phyloP scores from a whole-genome alignment of 1,139 yeast genomes.

The Yamadazyma triangularis region DNA sequence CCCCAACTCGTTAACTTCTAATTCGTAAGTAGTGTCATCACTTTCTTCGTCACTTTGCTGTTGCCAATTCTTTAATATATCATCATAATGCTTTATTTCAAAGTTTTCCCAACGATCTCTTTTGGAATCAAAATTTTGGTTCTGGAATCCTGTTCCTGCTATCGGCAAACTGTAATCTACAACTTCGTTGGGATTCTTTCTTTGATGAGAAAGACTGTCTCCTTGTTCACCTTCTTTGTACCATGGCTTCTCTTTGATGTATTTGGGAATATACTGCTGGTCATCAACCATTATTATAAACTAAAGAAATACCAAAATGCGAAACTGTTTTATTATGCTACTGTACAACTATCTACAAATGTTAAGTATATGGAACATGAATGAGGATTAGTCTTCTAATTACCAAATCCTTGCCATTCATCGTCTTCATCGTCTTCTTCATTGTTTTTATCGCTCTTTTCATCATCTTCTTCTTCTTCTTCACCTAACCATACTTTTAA shows the following conservation, averaged over 20 bases:
- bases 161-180: constrained; percentile 18
- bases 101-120: constrained; percentile 80
- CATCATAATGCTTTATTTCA: constrained; percentile 51
- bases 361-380: no score
- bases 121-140: constrained; percentile 57
- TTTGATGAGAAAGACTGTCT: neutral
- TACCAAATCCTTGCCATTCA: constrained; percentile 31
- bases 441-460: constrained; percentile 20
- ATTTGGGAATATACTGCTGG: constrained; percentile 17
- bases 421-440: constrained; percentile 16
- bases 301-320: no score
- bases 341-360: no score
- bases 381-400: no score
- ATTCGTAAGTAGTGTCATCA: constrained; percentile 46
- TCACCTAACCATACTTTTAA: constrained; percentile 62
- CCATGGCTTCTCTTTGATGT: constrained; percentile 11
- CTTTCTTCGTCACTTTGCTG: constrained; percentile 25
- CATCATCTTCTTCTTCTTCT: constrained; percentile 22
- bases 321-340: no score
- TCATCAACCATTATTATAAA: no score
- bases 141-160: constrained; percentile 10
- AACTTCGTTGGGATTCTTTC: constrained; percentile 20
- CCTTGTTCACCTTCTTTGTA: constrained; percentile 10
- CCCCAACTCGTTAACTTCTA: constrained; percentile 48
- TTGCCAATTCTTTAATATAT: constrained; percentile 9